A percentile compares a stretch with the other conserved stretches of the same genome.
Conservation (phyloP, 768 basidiomycete genomes). For the Tylopilus rubrobrunneus region DNA sequence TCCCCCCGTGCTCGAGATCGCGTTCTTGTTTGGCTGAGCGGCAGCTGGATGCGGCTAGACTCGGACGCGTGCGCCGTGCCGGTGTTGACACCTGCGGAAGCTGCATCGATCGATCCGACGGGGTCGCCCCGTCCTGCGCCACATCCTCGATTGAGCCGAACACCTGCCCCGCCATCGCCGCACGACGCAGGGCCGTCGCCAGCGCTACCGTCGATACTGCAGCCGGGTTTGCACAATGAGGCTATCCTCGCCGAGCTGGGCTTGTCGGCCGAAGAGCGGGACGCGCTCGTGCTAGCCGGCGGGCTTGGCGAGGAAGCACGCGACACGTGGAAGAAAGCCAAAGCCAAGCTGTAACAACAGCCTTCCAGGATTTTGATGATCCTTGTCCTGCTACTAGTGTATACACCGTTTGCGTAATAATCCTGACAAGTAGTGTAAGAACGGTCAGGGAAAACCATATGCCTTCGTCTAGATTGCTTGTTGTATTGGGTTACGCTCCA, state of each 20-base stretch:
- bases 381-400: conserved; percentile 10
- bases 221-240: conserved; percentile 51
- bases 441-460: background rate
- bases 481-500: conserved; percentile 5
- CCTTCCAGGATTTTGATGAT: background rate
- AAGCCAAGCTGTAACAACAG: conserved; percentile 23
- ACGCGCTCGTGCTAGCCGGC: conserved; percentile 41
- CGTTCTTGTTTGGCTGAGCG: background rate
- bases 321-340: conserved; percentile 13
- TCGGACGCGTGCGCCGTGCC: conserved; percentile 73
- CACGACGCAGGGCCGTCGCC: background rate
- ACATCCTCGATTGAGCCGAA: conserved; percentile 45
- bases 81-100: conserved; percentile 62
- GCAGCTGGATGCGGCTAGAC: conserved; percentile 33
- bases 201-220: conserved; percentile 22
- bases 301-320: conserved; percentile 40
- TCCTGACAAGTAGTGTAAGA: background rate
- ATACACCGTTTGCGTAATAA: background rate
- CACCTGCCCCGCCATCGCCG: conserved; percentile 18
- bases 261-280: conserved; percentile 37
- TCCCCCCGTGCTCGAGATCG: background rate
- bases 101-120: conserved; percentile 39
- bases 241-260: conserved; percentile 54
- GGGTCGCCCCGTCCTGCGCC: conserved; percentile 42
- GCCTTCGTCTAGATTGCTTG: conserved; percentile 12